Percentiles rank a stretch among this genome's conserved stretches.
Evolutionary conservation across 345 rosid species (phyloP).

Genomic region (Rubroshorea leprosula): DNA sequence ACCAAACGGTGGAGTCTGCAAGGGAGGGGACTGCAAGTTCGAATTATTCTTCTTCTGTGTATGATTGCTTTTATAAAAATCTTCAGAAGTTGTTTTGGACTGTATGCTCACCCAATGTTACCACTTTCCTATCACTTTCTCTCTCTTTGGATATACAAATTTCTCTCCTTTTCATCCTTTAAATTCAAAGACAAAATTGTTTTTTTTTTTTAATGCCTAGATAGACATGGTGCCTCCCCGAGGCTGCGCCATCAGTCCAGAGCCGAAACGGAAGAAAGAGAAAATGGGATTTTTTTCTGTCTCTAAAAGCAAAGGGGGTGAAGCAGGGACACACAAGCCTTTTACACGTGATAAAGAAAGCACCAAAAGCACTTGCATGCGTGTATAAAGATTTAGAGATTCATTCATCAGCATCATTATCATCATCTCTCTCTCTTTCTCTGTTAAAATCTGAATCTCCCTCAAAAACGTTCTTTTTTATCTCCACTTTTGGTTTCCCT

Average conservation of each 20-base stretch:
- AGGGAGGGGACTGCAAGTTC: conserved; percentile 57
- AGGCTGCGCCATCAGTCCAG: conserved; percentile 41
- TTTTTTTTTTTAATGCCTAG: conserved; percentile 6
- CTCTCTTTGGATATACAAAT: not conserved
- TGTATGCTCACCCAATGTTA: not conserved
- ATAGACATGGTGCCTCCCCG: conserved; percentile 25
- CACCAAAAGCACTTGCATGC: conserved; percentile 95
- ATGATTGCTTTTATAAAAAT: conserved; percentile 42
- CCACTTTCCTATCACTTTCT: conserved; percentile 12
- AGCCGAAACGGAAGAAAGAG: conserved; percentile 21
- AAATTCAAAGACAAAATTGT: not conserved
- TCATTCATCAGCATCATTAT: conserved; percentile 40
- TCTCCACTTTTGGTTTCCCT: conserved; percentile 14
- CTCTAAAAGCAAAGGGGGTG: conserved; percentile 6
- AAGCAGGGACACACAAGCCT: conserved; percentile 26
- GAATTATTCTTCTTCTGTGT: conserved; percentile 73
- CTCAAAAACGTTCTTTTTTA: conserved; percentile 21
- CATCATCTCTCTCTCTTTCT: conserved; percentile 14
- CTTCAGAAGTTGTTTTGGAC: conserved; percentile 29
- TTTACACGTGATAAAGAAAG: conserved; percentile 96
- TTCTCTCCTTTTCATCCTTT: not conserved
- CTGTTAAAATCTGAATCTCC: conserved; percentile 11
- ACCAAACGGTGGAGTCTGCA: conserved; percentile 41
- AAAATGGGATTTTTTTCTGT: not conserved
- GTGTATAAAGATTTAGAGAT: conserved; percentile 51